Evolutionary conservation across 2,329 filamentous ascomycete species (phyloP).

Genomic region (Trichoderma endophyticum): DNA sequence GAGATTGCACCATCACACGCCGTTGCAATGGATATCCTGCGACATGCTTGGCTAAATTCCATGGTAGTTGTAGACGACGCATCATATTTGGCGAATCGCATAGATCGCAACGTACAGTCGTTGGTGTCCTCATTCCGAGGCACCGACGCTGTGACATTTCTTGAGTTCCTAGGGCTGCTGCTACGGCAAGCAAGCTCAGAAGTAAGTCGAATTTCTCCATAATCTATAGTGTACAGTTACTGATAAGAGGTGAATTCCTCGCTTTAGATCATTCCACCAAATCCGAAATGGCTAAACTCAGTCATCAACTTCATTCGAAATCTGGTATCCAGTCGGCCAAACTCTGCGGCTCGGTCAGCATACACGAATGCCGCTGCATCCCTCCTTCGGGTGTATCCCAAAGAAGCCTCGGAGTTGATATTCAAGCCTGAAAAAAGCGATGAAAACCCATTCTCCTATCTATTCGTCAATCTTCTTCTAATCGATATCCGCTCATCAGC

Average conservation of each 20-base stretch:
- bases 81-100: constrained; percentile 34
- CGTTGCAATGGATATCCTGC: constrained; percentile 53
- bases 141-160: constrained; percentile 58
- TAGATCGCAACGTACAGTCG: constrained; percentile 46
- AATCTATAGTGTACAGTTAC: not conserved
- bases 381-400: constrained; percentile 55
- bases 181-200: constrained; percentile 47
- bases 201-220: constrained; percentile 36
- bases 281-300: constrained; percentile 52
- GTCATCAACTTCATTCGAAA: constrained; percentile 49
- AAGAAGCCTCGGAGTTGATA: constrained; percentile 44
- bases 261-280: constrained; percentile 44
- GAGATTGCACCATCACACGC: constrained; percentile 55
- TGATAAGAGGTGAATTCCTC: constrained; percentile 1
- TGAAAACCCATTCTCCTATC: constrained; percentile 57
- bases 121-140: constrained; percentile 54
- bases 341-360: constrained; percentile 52
- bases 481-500: constrained; percentile 63
- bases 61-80: constrained; percentile 34
- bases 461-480: constrained; percentile 62
- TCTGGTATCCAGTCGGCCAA: constrained; percentile 54
- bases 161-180: constrained; percentile 54
- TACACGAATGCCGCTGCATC: constrained; percentile 58
- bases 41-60: constrained; percentile 55
- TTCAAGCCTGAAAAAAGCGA: constrained; percentile 46